A percentile compares a stretch with the other conserved stretches of the same genome.
Evolutionary conservation across 495 filamentous ascomycete genomes (phyloP).

Genomic region (Tetracladium marchalianum): DNA sequence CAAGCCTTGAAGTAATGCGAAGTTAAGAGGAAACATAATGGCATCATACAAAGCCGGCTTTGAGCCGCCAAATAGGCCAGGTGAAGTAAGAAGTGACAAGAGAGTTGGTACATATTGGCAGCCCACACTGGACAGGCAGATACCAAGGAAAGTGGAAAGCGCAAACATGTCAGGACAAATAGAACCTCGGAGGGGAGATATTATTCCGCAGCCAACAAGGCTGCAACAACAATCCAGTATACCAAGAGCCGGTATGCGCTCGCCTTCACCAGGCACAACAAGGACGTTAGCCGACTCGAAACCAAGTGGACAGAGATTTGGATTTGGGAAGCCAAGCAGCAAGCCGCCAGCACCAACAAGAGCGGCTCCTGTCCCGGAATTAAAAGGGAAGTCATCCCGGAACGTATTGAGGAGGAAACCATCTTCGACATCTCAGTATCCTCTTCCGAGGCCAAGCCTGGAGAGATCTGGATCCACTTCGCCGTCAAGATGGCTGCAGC

Average conservation of each 20-base stretch:
- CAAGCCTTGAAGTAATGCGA: constrained; percentile 6
- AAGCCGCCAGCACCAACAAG: constrained; percentile 5
- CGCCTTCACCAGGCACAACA: constrained; percentile 6
- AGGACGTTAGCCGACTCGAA: constrained; percentile 6
- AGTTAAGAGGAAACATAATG: constrained; percentile 16
- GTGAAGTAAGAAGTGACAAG: constrained; percentile 12
- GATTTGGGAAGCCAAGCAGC: constrained; percentile 15
- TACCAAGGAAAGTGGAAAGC: constrained; percentile 12
- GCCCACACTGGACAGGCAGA: constrained; percentile 3
- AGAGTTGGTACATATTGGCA: constrained; percentile 13
- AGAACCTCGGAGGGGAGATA: constrained; percentile 2
- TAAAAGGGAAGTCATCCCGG: constrained; percentile 24
- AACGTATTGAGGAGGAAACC: constrained; percentile 37
- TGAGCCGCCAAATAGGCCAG: constrained; percentile 18
- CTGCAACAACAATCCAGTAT: constrained; percentile 5
- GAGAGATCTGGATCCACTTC: constrained; percentile 12
- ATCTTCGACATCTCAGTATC: constrained; percentile 31
- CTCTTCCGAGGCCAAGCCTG: constrained; percentile 1
- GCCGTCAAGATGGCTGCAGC: constrained; percentile 11
- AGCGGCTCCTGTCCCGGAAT: constrained; percentile 7
- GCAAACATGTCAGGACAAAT: constrained; percentile 11
- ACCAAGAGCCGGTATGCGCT: constrained; percentile 14
- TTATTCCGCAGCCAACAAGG: not conserved
- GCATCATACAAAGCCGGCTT: constrained; percentile 22
- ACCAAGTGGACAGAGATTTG: constrained; percentile 7